Evolutionary conservation across 2,329 filamentous ascomycete genomes (phyloP), one percentile per base, ranked within the genome.

Genomic region (Capronia coronata): DNA sequence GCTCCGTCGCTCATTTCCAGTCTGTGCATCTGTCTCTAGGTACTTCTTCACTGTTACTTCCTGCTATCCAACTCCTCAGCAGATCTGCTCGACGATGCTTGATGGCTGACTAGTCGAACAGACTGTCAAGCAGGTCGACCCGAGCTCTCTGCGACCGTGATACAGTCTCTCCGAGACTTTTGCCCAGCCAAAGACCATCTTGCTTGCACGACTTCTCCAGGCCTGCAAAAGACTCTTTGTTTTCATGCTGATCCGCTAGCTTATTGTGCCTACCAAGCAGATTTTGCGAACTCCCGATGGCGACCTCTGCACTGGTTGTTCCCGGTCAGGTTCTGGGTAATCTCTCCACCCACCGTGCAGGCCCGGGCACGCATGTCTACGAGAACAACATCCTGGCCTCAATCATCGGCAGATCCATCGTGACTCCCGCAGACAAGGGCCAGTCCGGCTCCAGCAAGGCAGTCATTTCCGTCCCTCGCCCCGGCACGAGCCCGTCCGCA

Each of bases 301-400:
- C 54, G 51, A 37, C 52, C 25, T 46, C 48, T 10, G 13, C 34
- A 19, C 10, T 29, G 19, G 53, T 52, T 32, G 55, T 57, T 8
- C 93, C 93, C 9, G 93, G 93, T 65, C 86, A 93, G 65, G 71
- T 82, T 39, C 79, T 98, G 34, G 90, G 86, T 23, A 71, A 83
- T 14, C 69, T 75, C 14, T 73, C 77, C 48, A 78, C 80, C 58
- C 90, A 84, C 68, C 70, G 76, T 34, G 78, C 88, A 22, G 91
- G 91, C 11, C 75, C 86, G 9, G 93, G 91, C 58, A 95, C 89
- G 0, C 88, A 97, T 67, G 75, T 94, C 58, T 78, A 87, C 69
- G 75, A 84, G 56, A 75, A 80, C 55, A 78, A 83, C 51, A 79
- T 96, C 59, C 85, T 85, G 67, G 83, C 90, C 52, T 95, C 90